These are phyloP conservation scores for Elsinoe necatrix DNA, from an alignment of 2,329 filamentous ascomycete species.

Conservation along the genomic window DNA sequence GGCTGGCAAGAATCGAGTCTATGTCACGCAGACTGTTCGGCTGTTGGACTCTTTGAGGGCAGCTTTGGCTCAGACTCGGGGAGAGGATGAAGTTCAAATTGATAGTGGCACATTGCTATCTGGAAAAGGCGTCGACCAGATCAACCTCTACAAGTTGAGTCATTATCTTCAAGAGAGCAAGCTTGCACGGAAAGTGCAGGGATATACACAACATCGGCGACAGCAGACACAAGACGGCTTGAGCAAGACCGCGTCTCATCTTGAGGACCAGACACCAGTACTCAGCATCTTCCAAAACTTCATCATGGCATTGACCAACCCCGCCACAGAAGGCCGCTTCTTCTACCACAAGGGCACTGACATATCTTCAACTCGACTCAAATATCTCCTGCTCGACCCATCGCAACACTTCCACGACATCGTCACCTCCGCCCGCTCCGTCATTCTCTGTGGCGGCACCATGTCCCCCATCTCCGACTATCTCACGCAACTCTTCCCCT, in stretches of 20 bases:
- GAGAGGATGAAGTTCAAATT: slow-evolving; percentile 46
- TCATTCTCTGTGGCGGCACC: slow-evolving; percentile 87
- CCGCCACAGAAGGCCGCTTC: slow-evolving; percentile 58
- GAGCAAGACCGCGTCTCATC: slow-evolving; percentile 20
- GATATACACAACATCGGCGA: slow-evolving; percentile 59
- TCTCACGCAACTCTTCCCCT: slow-evolving; percentile 73
- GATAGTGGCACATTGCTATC: slow-evolving; percentile 64
- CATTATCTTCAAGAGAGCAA: slow-evolving; percentile 87
- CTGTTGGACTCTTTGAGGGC: slow-evolving; percentile 69
- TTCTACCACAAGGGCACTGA: slow-evolving; percentile 42
- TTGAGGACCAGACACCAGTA: slow-evolving; percentile 39
- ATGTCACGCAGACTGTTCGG: slow-evolving; percentile 78
- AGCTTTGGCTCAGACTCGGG: slow-evolving; percentile 49
- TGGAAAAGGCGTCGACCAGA: slow-evolving; percentile 84
- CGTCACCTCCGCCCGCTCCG: slow-evolving; percentile 71
- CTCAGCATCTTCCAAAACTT: slow-evolving; percentile 60
- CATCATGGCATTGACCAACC: slow-evolving; percentile 75
- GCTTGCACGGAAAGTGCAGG: slow-evolving; percentile 86
- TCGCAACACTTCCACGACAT: slow-evolving; percentile 86
- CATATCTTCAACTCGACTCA: slow-evolving; percentile 51
- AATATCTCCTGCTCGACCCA: slow-evolving; percentile 83
- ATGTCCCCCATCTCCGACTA: slow-evolving; percentile 98
- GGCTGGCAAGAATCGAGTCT: slow-evolving; percentile 84
- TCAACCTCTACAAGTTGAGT: slow-evolving; percentile 84
- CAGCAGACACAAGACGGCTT: slow-evolving; percentile 20